These are phyloP conservation scores for Boehmeria nivea DNA, from an alignment of 306 rosid species.

Conservation along the genomic window DNA sequence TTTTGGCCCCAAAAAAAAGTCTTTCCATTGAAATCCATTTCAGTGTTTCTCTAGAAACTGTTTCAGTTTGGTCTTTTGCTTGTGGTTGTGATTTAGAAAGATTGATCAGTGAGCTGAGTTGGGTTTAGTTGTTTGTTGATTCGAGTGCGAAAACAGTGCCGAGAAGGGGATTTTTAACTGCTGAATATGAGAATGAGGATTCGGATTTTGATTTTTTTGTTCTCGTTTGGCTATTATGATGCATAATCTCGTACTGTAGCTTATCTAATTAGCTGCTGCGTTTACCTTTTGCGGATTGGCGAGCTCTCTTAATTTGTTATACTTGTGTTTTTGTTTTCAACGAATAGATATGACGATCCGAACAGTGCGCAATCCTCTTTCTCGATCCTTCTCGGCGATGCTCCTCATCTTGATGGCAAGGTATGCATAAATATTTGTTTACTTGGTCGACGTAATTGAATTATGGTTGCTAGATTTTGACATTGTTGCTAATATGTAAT, in stretches of 20 bases:
- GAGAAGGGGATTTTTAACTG: too few species aligned
- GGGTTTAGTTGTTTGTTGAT: too few species aligned
- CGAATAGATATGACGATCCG: slow-evolving; percentile 62
- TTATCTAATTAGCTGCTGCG: not conserved
- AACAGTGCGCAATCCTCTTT: slow-evolving; percentile 78
- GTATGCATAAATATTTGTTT: slow-evolving; percentile 23
- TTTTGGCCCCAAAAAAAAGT: not conserved
- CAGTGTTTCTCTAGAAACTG: not conserved
- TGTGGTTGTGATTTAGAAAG: too few species aligned
- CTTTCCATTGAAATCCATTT: slow-evolving; percentile 6
- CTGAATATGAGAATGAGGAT: too few species aligned
- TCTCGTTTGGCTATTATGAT: too few species aligned
- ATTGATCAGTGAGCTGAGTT: too few species aligned
- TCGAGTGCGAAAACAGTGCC: too few species aligned
- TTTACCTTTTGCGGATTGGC: slow-evolving; percentile 11
- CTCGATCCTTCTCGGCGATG: slow-evolving; percentile 80
- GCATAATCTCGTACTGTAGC: too few species aligned
- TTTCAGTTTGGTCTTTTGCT: too few species aligned
- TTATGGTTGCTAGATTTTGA: not conserved
- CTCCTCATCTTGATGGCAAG: slow-evolving; percentile 92
- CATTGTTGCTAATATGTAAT: slow-evolving; percentile 23
- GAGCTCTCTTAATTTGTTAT: not conserved
- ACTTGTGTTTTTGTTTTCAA: slow-evolving; percentile 24
- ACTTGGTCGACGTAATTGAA: slow-evolving; percentile 15
- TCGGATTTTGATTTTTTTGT: too few species aligned